Base-by-base conservation (phyloP, 306 rosid species). In the Cotoneaster glaucophyllus region DNA sequence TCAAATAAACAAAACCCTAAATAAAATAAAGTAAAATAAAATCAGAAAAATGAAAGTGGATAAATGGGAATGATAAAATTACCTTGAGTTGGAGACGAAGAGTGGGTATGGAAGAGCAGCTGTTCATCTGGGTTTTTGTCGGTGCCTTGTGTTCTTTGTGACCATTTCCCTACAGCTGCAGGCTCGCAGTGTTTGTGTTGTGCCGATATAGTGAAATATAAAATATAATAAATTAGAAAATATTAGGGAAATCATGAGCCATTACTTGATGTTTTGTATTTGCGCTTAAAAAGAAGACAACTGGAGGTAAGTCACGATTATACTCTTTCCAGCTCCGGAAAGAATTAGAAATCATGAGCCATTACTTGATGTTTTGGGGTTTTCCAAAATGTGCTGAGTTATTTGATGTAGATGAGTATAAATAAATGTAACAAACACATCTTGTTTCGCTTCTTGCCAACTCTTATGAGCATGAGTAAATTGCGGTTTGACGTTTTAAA, bases 81-180 rank as follows among this genome's bases (percentile, higher is more conserved):
- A 88, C 98, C 96, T 82, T 86, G 79, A 70, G 85, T 18, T 87
- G 88, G 19, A 87, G 80, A 71, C 86, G 70, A 70, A 77, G 14
- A 64, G 86, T 69, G 63, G 82, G 73, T 52, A 93, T 93, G 78
- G 81, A 19, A 71, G 83, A 75, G 80, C 70, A 66, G 77, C 59
- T 66, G 69, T 70, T 77, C 71, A 52, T 11, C 63, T 81, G 82
- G 61, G 73, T 67, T 73, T 37, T 57, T 17, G 50, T 75, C 21
- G 34, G 58, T 64, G 45, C 41, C 4, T 9, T 6, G 22, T 7
- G 50, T 10, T 19, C 10, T 28, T 12, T 17, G 13, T 29, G 68
- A 32, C 44, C 68, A 18, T n/a, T 64, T 31, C 68, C 68, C 43
- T 64, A 18, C 68, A 32, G 22, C 44, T 63, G 64, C 39, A 64